These are phyloP conservation scores for Clausena lansium DNA, from an alignment of 345 rosid species.

Conservation along the genomic window DNA sequence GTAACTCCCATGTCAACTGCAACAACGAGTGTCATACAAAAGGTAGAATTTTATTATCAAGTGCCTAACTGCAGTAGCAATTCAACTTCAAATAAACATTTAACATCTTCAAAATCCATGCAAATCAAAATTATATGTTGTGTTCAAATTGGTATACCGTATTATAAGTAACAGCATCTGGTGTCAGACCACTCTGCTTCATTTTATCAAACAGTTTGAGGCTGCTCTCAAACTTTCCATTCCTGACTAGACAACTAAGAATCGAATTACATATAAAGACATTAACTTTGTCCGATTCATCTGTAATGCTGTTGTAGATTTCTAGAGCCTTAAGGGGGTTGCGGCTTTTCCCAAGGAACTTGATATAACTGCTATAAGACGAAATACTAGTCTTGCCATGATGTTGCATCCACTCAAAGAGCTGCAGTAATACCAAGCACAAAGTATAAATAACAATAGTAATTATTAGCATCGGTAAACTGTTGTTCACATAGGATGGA, in stretches of 20 bases:
- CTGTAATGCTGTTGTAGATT: conserved; percentile 60
- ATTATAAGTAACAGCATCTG: conserved; percentile 81
- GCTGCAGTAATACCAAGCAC: conserved; percentile 44
- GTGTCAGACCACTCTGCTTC: conserved; percentile 81
- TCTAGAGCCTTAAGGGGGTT: conserved; percentile 67
- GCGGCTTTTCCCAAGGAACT: conserved; percentile 57
- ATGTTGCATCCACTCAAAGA: conserved; percentile 87
- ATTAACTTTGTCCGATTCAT: conserved; percentile 59
- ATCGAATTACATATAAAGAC: conserved; percentile 79
- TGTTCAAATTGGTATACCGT: conserved; percentile 44
- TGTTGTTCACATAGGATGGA: not conserved
- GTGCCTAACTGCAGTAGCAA: conserved; percentile 4
- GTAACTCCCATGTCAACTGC: not conserved
- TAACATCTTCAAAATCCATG: not conserved
- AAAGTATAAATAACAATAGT: not conserved
- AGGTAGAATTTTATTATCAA: not conserved
- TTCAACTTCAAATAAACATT: not conserved
- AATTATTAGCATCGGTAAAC: not conserved
- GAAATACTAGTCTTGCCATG: conserved; percentile 65
- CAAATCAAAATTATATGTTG: conserved; percentile 1
- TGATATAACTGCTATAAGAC: conserved; percentile 74
- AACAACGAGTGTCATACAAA: not conserved
- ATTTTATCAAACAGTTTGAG: conserved; percentile 74
- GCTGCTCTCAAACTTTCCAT: conserved; percentile 62
- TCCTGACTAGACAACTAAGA: conserved; percentile 74